Evolutionary conservation across 176 grass and related monocot genomes (phyloP).

Genomic region (Areca catechu): DNA sequence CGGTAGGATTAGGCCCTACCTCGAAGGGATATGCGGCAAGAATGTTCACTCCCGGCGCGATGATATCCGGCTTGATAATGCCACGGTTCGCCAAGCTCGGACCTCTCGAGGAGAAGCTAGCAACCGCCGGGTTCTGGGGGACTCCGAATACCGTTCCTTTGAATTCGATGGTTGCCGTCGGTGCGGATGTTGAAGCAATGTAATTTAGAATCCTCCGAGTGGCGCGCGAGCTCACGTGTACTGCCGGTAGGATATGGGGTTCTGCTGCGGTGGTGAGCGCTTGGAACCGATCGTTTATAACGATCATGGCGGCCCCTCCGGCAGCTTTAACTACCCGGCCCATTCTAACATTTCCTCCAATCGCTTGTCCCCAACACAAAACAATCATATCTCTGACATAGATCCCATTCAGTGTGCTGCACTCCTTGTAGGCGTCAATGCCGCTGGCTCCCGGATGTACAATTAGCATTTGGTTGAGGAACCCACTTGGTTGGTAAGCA

Average conservation of each 20-base stretch:
- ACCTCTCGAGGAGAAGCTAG: background rate
- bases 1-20: background rate
- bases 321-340: background rate
- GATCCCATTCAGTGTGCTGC: background rate
- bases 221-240: no score
- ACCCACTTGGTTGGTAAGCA: slow-evolving; percentile 1
- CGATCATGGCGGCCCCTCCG: background rate
- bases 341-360: background rate
- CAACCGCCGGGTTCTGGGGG: background rate
- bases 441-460: background rate
- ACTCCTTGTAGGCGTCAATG: background rate
- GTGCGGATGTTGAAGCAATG: no score
- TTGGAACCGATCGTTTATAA: background rate
- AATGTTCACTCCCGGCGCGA: background rate
- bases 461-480: background rate
- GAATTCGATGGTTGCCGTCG: background rate
- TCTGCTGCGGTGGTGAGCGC: no score
- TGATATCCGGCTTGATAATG: background rate
- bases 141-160: background rate
- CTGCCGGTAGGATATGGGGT: no score
- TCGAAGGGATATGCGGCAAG: background rate
- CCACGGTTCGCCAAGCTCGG: background rate
- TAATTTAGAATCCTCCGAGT: no score
- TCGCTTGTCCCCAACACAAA: background rate
- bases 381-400: slow-evolving; percentile 6